Conservation (phyloP, 208 protist genomes). For the Zelonia costaricensis region DNA sequence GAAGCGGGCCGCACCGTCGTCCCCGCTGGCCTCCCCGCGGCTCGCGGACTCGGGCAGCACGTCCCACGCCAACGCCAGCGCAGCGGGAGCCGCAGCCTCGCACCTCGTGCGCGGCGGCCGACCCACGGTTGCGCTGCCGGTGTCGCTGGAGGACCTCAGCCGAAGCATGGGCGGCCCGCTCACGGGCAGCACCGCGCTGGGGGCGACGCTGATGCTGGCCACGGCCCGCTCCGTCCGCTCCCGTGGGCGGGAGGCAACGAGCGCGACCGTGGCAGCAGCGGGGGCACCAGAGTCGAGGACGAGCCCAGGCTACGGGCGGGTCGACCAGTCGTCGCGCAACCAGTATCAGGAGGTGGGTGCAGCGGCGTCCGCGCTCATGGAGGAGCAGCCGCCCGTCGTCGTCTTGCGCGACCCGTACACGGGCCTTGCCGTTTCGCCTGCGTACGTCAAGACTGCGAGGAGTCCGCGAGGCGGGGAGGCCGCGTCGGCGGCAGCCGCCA, state of each 20-base stretch:
- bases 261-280: too few species aligned
- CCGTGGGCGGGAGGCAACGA: background rate
- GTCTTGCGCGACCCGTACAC: conserved; percentile 21
- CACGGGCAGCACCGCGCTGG: conserved; percentile 8
- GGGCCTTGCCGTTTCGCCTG: conserved; percentile 8
- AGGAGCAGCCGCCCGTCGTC: background rate
- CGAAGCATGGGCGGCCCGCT: conserved; percentile 3
- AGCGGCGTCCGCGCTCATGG: background rate
- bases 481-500: background rate
- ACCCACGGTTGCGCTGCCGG: conserved; percentile 4
- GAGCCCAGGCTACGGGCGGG: too few species aligned
- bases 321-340: too few species aligned
- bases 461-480: background rate
- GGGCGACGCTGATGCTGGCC: conserved; percentile 1
- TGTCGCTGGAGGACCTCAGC: conserved; percentile 17
- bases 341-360: too few species aligned
- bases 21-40: background rate
- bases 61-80: too few species aligned
- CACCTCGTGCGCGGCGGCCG: background rate
- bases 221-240: conserved; percentile 17
- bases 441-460: too few species aligned
- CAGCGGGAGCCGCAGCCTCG: background rate
- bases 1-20: background rate
- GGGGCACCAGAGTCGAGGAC: too few species aligned
- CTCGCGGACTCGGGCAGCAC: too few species aligned